These are phyloP conservation scores for Aspergillus proliferans DNA, from an alignment of 2,329 filamentous ascomycete genomes.

Conservation along the genomic window DNA sequence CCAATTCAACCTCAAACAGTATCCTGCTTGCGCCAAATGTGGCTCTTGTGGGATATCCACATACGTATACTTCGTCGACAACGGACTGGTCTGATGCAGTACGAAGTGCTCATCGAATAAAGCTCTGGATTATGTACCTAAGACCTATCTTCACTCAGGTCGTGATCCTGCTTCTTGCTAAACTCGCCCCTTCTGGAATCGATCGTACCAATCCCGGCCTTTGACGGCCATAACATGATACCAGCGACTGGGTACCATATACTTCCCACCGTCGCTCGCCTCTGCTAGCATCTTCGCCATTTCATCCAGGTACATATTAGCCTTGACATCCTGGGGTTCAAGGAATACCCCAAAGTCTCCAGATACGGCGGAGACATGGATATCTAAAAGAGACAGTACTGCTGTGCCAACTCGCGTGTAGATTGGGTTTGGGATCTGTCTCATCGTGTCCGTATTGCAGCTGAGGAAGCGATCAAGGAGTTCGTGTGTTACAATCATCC, in stretches of 20 bases:
- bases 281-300: slow-evolving; percentile 25
- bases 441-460: slow-evolving; percentile 28
- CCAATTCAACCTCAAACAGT: no score
- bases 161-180: slow-evolving; percentile 7
- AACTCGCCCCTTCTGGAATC: slow-evolving; percentile 20
- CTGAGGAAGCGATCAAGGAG: slow-evolving; percentile 26
- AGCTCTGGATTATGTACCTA: no score
- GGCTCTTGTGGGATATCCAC: no score
- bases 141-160: slow-evolving; percentile 1
- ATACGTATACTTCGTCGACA: no score
- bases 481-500: slow-evolving; percentile 31
- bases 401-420: slow-evolving; percentile 28
- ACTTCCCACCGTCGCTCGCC: slow-evolving; percentile 27
- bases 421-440: slow-evolving; percentile 27
- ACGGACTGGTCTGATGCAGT: no score
- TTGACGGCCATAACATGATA: slow-evolving; percentile 26
- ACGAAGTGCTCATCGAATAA: no score
- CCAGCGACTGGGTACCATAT: slow-evolving; percentile 29
- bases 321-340: slow-evolving; percentile 22
- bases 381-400: slow-evolving; percentile 29
- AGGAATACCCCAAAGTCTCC: slow-evolving; percentile 27
- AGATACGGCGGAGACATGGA: slow-evolving; percentile 27
- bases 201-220: slow-evolving; percentile 27
- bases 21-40: no score
- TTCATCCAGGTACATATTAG: slow-evolving; percentile 26